phyloP scores from a whole-genome alignment of 495 filamentous ascomycete species.

The Tricharina praecox region DNA sequence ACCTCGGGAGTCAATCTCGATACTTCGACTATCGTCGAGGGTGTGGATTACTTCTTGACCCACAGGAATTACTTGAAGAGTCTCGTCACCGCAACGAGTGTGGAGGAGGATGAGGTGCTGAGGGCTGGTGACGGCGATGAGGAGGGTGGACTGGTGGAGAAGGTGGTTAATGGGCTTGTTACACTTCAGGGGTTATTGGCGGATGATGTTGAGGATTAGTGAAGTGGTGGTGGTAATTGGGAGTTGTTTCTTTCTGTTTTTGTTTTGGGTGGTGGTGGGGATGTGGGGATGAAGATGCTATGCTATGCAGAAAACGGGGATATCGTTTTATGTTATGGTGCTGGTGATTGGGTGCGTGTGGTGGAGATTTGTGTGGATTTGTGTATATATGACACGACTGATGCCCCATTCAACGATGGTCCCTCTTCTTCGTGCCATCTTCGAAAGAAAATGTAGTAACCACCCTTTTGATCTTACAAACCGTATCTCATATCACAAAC shows the following conservation, averaged over 20 bases:
- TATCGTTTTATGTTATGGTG: too few relatives aligned
- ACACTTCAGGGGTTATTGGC: conserved; percentile 20
- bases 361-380: too few relatives aligned
- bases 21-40: conserved; percentile 16
- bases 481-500: too few relatives aligned
- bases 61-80: conserved; percentile 26
- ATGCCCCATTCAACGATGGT: too few relatives aligned
- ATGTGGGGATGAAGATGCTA: not conserved
- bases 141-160: conserved; percentile 14
- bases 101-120: conserved; percentile 26
- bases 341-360: too few relatives aligned
- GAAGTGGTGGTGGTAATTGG: not conserved
- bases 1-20: conserved; percentile 21
- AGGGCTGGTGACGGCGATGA: conserved; percentile 12
- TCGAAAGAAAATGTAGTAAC: too few relatives aligned
- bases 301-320: too few relatives aligned
- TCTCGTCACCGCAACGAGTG: conserved; percentile 22
- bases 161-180: conserved; percentile 15
- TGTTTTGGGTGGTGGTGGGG: not conserved
- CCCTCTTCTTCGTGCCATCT: too few relatives aligned
- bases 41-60: conserved; percentile 22
- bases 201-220: conserved; percentile 20
- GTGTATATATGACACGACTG: too few relatives aligned
- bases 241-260: too few relatives aligned
- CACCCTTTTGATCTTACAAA: too few relatives aligned